phyloP scores from a whole-genome alignment of 768 basidiomycete genomes.

The Lentinula guzmanii region DNA sequence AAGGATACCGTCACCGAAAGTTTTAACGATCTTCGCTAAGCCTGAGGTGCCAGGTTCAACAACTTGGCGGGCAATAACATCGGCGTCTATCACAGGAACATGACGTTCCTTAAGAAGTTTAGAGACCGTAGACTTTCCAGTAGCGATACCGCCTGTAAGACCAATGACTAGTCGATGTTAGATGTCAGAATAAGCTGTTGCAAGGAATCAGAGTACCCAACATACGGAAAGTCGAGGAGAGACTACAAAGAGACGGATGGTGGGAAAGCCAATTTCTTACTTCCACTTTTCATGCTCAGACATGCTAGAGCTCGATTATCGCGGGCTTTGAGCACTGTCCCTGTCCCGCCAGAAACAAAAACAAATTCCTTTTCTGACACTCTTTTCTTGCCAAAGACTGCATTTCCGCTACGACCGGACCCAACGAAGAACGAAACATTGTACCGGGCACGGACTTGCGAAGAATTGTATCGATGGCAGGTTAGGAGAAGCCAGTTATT shows the following conservation, averaged over 20 bases:
- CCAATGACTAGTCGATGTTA: slow-evolving; percentile 63
- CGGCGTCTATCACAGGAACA: slow-evolving; percentile 90
- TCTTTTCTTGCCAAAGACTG: slow-evolving; percentile 75
- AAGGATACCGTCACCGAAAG: slow-evolving; percentile 71
- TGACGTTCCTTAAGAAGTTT: slow-evolving; percentile 54
- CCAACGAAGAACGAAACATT: slow-evolving; percentile 54
- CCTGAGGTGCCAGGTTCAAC: slow-evolving; percentile 79
- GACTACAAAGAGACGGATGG: neutral
- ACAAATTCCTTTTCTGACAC: slow-evolving; percentile 39
- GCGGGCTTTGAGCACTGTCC: slow-evolving; percentile 2
- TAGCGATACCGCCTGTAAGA: slow-evolving; percentile 93
- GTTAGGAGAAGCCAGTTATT: slow-evolving; percentile 24
- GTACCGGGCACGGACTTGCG: slow-evolving; percentile 52
- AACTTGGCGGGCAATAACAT: slow-evolving; percentile 80
- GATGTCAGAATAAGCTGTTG: neutral
- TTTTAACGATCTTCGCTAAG: slow-evolving; percentile 56
- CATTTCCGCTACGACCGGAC: slow-evolving; percentile 69
- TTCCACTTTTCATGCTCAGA: neutral
- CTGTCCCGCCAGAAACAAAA: neutral
- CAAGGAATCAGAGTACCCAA: slow-evolving; percentile 2
- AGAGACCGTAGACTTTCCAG: slow-evolving; percentile 94
- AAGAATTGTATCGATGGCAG: slow-evolving; percentile 76
- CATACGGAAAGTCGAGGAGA: neutral
- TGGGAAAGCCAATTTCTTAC: neutral
- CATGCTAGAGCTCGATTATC: neutral